phyloP scores from a whole-genome alignment of 2,329 filamentous ascomycete genomes.

The Harringtonia lauricola region DNA sequence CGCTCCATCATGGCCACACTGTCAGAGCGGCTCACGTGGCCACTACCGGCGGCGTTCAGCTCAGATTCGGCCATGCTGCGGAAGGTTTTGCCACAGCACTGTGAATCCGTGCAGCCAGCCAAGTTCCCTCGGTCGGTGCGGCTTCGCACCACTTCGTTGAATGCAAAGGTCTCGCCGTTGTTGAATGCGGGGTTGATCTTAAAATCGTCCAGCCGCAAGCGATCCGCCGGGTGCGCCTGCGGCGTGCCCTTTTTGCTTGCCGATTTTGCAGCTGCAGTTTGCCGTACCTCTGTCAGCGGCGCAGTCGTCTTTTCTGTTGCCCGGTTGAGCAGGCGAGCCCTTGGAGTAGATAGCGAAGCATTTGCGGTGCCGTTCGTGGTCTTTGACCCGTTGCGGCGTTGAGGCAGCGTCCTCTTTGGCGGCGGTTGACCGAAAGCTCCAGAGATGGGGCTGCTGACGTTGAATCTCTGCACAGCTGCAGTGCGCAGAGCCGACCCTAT shows the following conservation, averaged over 20 bases:
- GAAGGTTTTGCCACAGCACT: slow-evolving; percentile 68
- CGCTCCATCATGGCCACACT: slow-evolving; percentile 42
- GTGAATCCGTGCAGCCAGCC: slow-evolving; percentile 60
- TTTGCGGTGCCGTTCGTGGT: not conserved
- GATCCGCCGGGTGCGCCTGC: slow-evolving; percentile 43
- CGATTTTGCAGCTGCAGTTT: not conserved
- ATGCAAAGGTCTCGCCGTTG: slow-evolving; percentile 61
- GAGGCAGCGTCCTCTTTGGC: slow-evolving; percentile 4
- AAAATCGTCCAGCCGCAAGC: slow-evolving; percentile 62
- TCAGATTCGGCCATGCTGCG: slow-evolving; percentile 50
- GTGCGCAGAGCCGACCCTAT: not conserved
- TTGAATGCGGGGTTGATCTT: slow-evolving; percentile 68
- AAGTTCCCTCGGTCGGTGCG: slow-evolving; percentile 59
- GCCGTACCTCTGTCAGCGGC: not conserved
- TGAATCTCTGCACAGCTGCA: not conserved
- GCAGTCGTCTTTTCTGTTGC: not conserved
- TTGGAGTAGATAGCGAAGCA: not conserved
- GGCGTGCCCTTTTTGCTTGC: slow-evolving; percentile 23
- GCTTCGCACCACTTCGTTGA: slow-evolving; percentile 61
- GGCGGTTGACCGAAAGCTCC: slow-evolving; percentile 7
- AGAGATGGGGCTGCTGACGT: not conserved
- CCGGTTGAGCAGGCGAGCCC: not conserved
- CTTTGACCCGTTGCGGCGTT: not conserved
- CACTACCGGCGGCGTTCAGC: slow-evolving; percentile 23
- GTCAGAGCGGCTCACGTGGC: slow-evolving; percentile 21